These are phyloP conservation scores for Amanita molliuscula DNA, from an alignment of 768 basidiomycete genomes.

Conservation along the genomic window DNA sequence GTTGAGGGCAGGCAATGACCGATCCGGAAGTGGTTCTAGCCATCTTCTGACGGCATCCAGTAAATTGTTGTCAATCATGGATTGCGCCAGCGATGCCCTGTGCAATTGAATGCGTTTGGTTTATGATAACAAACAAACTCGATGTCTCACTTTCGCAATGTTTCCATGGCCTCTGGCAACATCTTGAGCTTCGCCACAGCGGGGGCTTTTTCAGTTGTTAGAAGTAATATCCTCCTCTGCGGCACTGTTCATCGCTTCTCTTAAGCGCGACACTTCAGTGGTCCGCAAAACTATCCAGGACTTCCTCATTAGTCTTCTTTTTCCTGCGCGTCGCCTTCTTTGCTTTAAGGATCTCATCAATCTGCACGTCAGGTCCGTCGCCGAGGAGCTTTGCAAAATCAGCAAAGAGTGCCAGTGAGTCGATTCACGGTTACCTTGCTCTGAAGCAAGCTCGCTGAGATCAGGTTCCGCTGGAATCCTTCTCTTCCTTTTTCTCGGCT, in stretches of 20 bases:
- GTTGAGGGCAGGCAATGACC: slow-evolving; percentile 87
- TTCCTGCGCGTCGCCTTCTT: slow-evolving; percentile 67
- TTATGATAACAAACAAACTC: slow-evolving; percentile 1
- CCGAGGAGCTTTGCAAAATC: slow-evolving; percentile 16
- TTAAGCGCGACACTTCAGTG: slow-evolving; percentile 85
- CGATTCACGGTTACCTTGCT: slow-evolving; percentile 48
- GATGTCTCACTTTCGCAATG: slow-evolving; percentile 69
- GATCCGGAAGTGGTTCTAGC: slow-evolving; percentile 92
- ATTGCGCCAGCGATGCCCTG: slow-evolving; percentile 78
- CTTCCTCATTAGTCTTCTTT: slow-evolving; percentile 70
- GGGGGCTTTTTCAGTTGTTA: slow-evolving; percentile 69
- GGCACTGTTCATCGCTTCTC: slow-evolving; percentile 79
- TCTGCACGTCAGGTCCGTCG: slow-evolving; percentile 68
- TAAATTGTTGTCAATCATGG: slow-evolving; percentile 92
- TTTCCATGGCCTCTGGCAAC: slow-evolving; percentile 85
- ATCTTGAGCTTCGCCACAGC: slow-evolving; percentile 78
- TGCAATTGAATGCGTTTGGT: slow-evolving; percentile 7
- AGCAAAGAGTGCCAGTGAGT: slow-evolving; percentile 1
- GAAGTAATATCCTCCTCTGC: slow-evolving; percentile 77
- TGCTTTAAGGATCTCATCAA: slow-evolving; percentile 81
- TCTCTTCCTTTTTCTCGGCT: slow-evolving; percentile 44
- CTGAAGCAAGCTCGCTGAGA: slow-evolving; percentile 58
- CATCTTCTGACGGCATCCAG: slow-evolving; percentile 82
- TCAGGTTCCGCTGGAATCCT: slow-evolving; percentile 53
- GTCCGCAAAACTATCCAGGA: slow-evolving; percentile 80